These are phyloP conservation scores for Parmales sp. DNA, from an alignment of 108 stramenopile genomes.

Conservation along the genomic window DNA sequence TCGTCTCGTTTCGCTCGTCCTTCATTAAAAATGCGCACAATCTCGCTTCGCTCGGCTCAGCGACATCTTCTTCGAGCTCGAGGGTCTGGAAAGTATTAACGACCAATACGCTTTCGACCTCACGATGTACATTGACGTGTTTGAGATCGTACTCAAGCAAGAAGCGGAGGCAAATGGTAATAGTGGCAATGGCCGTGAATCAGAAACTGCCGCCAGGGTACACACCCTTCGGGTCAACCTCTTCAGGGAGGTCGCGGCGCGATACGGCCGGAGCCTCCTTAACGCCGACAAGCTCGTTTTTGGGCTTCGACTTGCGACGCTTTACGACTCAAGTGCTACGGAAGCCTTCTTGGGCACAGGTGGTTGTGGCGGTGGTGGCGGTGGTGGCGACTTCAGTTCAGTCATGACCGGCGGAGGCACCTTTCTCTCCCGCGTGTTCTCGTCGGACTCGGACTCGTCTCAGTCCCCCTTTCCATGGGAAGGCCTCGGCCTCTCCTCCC, in stretches of 20 bases:
- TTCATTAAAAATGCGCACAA: background rate
- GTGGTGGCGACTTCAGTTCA: conserved; percentile 17
- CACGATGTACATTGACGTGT: conserved; percentile 65
- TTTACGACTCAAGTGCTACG: conserved; percentile 15
- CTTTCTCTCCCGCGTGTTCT: background rate
- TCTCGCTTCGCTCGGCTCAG: background rate
- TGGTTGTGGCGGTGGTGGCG: conserved; percentile 23
- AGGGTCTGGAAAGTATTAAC: conserved; percentile 55
- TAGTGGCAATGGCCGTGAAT: conserved; percentile 18
- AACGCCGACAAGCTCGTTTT: conserved; percentile 88
- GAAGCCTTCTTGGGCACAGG: conserved; percentile 6
- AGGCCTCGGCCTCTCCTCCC: conserved; percentile 76
- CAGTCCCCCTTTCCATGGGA: conserved; percentile 72
- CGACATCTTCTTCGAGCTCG: conserved; percentile 44
- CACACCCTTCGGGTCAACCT: conserved; percentile 45
- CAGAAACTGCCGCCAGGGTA: conserved; percentile 35
- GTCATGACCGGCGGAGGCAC: background rate
- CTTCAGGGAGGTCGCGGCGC: conserved; percentile 70
- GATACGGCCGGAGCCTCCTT: conserved; percentile 73
- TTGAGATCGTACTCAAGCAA: conserved; percentile 52
- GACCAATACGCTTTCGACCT: conserved; percentile 75
- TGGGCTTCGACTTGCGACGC: conserved; percentile 68
- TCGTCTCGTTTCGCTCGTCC: background rate
- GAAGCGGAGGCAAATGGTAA: conserved; percentile 17
- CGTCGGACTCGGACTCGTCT: no score